Percentiles rank a stretch among this genome's conserved stretches.
Conservation (phyloP, 2,329 filamentous ascomycete species). For the Nannizziopsis arthrosporioides region DNA sequence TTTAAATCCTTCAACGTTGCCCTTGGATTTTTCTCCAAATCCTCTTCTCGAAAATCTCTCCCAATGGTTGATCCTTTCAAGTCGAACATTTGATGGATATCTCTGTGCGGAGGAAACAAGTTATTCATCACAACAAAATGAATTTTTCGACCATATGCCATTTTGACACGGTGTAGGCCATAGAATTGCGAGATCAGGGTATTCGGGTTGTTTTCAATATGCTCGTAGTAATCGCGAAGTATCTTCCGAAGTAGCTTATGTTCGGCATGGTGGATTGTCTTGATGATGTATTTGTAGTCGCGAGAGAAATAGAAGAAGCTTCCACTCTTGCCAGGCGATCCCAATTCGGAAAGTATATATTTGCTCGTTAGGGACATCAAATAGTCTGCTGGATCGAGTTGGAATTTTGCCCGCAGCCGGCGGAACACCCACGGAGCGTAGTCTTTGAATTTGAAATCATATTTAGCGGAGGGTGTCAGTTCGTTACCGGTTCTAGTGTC, state of each 20-base stretch:
- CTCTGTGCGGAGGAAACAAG: slow-evolving; percentile 88
- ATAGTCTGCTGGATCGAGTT: slow-evolving; percentile 91
- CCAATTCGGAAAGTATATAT: slow-evolving; percentile 94
- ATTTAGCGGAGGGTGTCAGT: slow-evolving; percentile 92
- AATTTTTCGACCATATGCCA: slow-evolving; percentile 94
- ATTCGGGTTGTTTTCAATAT: slow-evolving; percentile 87
- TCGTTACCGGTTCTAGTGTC: slow-evolving; percentile 73
- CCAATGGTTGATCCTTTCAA: slow-evolving; percentile 93
- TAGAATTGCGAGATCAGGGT: slow-evolving; percentile 97
- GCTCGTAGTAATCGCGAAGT: slow-evolving; percentile 80
- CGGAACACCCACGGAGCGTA: slow-evolving; percentile 99
- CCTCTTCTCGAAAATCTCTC: slow-evolving; percentile 78
- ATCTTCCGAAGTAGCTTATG: slow-evolving; percentile 40
- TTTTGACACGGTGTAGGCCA: slow-evolving; percentile 92
- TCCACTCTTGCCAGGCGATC: slow-evolving; percentile 93
- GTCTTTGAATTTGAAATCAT: slow-evolving; percentile 99
- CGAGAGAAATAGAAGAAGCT: slow-evolving; percentile 99
- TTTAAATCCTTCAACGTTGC: slow-evolving; percentile 95
- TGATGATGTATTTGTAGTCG: slow-evolving; percentile 99
- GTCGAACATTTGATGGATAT: slow-evolving; percentile 95
- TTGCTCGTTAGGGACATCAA: slow-evolving; percentile 97
- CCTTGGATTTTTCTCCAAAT: slow-evolving; percentile 75
- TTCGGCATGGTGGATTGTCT: slow-evolving; percentile 93
- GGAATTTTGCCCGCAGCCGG: slow-evolving; percentile 74
- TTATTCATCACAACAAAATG: slow-evolving; percentile 99